Evolutionary conservation across 2,329 filamentous ascomycete genomes (phyloP).

Genomic region (Xylaria sp.): DNA sequence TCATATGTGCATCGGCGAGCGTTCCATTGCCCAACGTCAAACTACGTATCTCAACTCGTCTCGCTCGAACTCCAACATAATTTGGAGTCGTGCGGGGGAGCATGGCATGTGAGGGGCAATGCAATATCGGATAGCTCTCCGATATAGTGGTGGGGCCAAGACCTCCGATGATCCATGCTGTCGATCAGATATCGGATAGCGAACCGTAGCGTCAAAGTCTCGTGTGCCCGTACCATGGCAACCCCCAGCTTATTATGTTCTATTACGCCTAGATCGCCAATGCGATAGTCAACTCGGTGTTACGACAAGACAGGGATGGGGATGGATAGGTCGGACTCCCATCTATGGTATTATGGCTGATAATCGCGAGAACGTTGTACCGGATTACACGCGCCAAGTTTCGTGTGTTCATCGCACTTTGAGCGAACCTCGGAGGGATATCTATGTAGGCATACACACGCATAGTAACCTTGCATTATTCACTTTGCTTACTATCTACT

Average conservation of each 20-base stretch:
- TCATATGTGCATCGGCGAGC: not conserved
- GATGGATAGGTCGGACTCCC: not conserved
- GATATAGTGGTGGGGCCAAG: not conserved
- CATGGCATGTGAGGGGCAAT: not conserved
- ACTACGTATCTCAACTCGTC: not conserved
- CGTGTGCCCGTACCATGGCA: not conserved
- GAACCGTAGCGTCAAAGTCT: not conserved
- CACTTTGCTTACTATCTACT: not conserved
- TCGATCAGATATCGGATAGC: conserved; percentile 1
- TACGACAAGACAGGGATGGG: not conserved
- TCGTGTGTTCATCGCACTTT: not conserved
- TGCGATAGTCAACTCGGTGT: not conserved
- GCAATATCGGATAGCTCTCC: not conserved
- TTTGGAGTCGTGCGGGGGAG: conserved; percentile 20
- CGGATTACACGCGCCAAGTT: not conserved
- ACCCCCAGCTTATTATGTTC: not conserved
- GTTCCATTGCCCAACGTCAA: conserved; percentile 5
- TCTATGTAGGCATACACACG: not conserved
- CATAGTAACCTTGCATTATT: not conserved
- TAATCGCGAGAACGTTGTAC: not conserved
- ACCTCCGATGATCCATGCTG: not conserved
- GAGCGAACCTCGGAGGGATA: not conserved
- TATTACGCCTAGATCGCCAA: too few relatives aligned
- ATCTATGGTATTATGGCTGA: not conserved
- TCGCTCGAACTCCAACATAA: conserved; percentile 6